Evolutionary conservation across 1,284 basidiomycete genomes (phyloP).

Genomic region (Peniophora sp.): DNA sequence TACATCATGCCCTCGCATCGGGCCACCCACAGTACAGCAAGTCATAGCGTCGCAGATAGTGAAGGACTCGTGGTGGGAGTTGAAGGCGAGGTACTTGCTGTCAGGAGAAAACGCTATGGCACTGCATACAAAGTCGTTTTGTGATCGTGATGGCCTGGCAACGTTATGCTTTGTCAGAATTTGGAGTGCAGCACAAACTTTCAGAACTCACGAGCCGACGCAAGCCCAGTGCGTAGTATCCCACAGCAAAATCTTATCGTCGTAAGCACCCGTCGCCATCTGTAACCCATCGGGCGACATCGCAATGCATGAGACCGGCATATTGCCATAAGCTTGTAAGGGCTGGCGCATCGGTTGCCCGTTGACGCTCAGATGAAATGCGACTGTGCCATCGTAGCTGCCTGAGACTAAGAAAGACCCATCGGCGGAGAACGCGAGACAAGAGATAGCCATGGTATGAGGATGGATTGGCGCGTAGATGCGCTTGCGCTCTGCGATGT

Average conservation of each 20-base stretch:
- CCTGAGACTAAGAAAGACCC: conserved; percentile 18
- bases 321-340: conserved; percentile 7
- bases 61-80: conserved; percentile 5
- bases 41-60: conserved; percentile 6
- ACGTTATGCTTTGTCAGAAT: too few species aligned
- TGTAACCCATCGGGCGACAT: conserved; percentile 5
- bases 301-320: conserved; percentile 7
- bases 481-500: conserved; percentile 12
- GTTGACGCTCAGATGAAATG: conserved; percentile 16
- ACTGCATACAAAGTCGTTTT: neutral
- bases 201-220: conserved; percentile 16
- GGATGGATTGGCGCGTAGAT: conserved; percentile 3
- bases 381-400: conserved; percentile 17
- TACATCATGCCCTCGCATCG: neutral
- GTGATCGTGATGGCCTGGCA: neutral
- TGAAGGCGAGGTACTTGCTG: conserved; percentile 9
- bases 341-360: conserved; percentile 7
- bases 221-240: neutral
- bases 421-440: conserved; percentile 12
- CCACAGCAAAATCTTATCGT: neutral
- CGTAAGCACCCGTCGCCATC: neutral
- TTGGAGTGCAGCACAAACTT: neutral
- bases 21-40: neutral
- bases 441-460: conserved; percentile 2
- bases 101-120: conserved; percentile 10